These are phyloP conservation scores for Ophiobolus disseminans DNA, from an alignment of 2,329 filamentous ascomycete species.

Conservation along the genomic window DNA sequence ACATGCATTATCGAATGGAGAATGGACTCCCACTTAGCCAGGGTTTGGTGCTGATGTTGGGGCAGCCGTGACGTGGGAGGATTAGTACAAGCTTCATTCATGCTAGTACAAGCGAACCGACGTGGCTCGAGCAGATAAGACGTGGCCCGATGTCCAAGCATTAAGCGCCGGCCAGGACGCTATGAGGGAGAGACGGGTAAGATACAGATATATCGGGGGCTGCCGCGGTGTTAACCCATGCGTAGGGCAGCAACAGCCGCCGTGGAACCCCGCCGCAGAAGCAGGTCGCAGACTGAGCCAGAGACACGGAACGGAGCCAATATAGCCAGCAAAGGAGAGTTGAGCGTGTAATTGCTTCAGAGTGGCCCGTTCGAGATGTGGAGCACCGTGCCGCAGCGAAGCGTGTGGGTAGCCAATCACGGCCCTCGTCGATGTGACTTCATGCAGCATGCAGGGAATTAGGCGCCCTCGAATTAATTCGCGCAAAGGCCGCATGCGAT, in stretches of 20 bases:
- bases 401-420: constrained; percentile 32
- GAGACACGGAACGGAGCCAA: constrained; percentile 20
- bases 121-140: constrained; percentile 27
- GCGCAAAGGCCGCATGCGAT: constrained; percentile 16
- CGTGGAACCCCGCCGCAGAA: constrained; percentile 13
- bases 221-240: constrained; percentile 9
- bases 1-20: constrained; percentile 11
- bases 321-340: constrained; percentile 32
- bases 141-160: constrained; percentile 23
- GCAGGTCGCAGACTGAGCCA: constrained; percentile 19
- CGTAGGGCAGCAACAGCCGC: constrained; percentile 27
- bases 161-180: constrained; percentile 29
- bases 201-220: background rate
- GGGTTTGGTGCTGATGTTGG: constrained; percentile 14
- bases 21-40: background rate
- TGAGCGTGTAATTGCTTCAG: constrained; percentile 38
- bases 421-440: constrained; percentile 15
- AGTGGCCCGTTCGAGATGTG: constrained; percentile 23
- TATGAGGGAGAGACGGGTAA: constrained; percentile 14
- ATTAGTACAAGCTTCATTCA: constrained; percentile 11
- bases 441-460: constrained; percentile 19
- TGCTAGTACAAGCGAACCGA: constrained; percentile 17
- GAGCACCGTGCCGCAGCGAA: constrained; percentile 30
- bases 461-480: constrained; percentile 28
- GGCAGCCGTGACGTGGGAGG: constrained; percentile 16